Percentiles rank a stretch among this genome's conserved stretches.
Evolutionary conservation across 2,329 filamentous ascomycete genomes (phyloP).

Genomic region (Penicillium sp.): DNA sequence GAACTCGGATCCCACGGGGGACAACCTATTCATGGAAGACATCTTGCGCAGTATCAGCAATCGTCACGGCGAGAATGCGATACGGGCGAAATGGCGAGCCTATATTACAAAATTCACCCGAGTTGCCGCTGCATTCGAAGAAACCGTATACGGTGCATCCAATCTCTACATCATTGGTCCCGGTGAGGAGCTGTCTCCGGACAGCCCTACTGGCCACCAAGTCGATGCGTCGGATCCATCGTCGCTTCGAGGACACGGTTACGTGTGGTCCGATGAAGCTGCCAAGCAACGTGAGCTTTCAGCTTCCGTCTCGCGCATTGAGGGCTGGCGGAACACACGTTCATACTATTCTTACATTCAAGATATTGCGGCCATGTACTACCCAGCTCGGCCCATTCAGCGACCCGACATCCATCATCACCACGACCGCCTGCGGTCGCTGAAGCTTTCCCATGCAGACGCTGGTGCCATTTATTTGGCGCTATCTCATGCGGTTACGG

Average conservation of each 20-base stretch:
- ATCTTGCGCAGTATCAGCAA: slow-evolving; percentile 79
- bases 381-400: slow-evolving; percentile 40
- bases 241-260: slow-evolving; percentile 76
- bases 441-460: slow-evolving; percentile 72
- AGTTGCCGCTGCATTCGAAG: slow-evolving; percentile 89
- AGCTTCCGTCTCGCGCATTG: slow-evolving; percentile 86
- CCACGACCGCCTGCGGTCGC: slow-evolving; percentile 81
- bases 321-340: slow-evolving; percentile 93
- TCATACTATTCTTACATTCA: slow-evolving; percentile 96
- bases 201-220: slow-evolving; percentile 47
- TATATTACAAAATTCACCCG: slow-evolving; percentile 95
- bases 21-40: slow-evolving; percentile 83
- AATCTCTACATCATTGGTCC: slow-evolving; percentile 76
- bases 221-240: slow-evolving; percentile 43
- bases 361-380: slow-evolving; percentile 49
- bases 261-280: slow-evolving; percentile 85
- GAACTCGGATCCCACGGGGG: slow-evolving; percentile 71
- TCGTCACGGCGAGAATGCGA: slow-evolving; percentile 82
- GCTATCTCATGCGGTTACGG: slow-evolving; percentile 69
- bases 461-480: slow-evolving; percentile 83
- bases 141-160: slow-evolving; percentile 89
- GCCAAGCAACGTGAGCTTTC: slow-evolving; percentile 81
- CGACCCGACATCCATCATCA: slow-evolving; percentile 76
- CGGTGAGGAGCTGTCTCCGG: slow-evolving; percentile 59
- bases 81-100: slow-evolving; percentile 87